Evolutionary conservation across 2,329 filamentous ascomycete species (phyloP), one percentile per base, ranked within the genome.

Genomic region (Microdochium paspali): DNA sequence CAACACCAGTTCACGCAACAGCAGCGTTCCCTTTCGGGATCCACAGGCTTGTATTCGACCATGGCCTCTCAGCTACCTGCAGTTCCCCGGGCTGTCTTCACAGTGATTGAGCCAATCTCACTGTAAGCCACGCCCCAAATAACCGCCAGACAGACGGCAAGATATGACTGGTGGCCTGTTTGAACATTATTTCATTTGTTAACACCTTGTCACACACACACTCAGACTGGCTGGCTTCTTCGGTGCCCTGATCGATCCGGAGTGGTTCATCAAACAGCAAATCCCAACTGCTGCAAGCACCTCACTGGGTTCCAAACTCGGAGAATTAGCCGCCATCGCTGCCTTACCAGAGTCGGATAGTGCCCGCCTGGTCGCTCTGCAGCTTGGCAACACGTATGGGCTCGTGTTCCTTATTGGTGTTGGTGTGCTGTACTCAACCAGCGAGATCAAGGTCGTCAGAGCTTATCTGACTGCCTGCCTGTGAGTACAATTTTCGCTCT

Each of bases 311-410:
- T 58, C 65, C 24, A 69, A 71, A 13, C 23, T 26, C 10, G 23
- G 23, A 7, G 23, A 18, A n/a, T n/a, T n/a, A n/a, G n/a, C n/a
- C n/a, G n/a, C n/a, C 7, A 26, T 23, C 10, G 23, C 42, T 13
- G 42, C 23, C 42, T 23, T 24, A 3, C n/a, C 24, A 24, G 23
- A 24, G n/a, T 10, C 24, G 43, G 66, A 67, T 44, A 70, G 72
- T 54, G 70, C 71, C 51, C 69, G 75, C 39, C 68, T 83, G n/a
- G 65, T 87, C 24, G 76, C 80, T 43, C 72, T 77, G 55, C 82
- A 89, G 64, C 71, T 89, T 15, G 84, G 82, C 42, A 89, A 89
- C 56, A 61, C 81, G 20, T 88, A 87, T 56, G 73, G 82, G 1
- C 70, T 88, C 12, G 68, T 87, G 44, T 80, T 76, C 51, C 67